A percentile compares a stretch with the other conserved stretches of the same genome.
Evolutionary conservation across 2,329 filamentous ascomycete species (phyloP).

Genomic region (Blumeria graminis): DNA sequence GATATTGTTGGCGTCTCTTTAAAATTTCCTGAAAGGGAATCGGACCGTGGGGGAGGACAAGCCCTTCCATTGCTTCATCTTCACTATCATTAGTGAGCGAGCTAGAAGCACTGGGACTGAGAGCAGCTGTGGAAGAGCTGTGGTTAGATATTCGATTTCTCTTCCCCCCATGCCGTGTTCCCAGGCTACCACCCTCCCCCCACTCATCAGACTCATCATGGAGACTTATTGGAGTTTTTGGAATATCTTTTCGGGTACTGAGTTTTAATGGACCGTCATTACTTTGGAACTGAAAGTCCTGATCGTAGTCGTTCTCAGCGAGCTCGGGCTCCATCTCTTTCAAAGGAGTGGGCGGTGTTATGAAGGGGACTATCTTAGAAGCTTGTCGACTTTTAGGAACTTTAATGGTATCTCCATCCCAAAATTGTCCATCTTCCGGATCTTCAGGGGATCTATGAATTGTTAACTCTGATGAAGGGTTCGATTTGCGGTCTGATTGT

Average conservation of each 20-base stretch:
- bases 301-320: slow-evolving; percentile 43
- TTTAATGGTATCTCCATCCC: slow-evolving; percentile 42
- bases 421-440: slow-evolving; percentile 34
- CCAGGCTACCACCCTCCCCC: slow-evolving; percentile 79
- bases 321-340: slow-evolving; percentile 14
- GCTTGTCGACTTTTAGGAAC: slow-evolving; percentile 31
- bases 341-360: slow-evolving; percentile 31
- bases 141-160: slow-evolving; percentile 57
- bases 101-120: slow-evolving; percentile 83
- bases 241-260: slow-evolving; percentile 32
- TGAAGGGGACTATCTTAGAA: slow-evolving; percentile 27
- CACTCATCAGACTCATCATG: slow-evolving; percentile 70
- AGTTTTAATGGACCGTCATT: slow-evolving; percentile 38
- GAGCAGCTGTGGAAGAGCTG: slow-evolving; percentile 66
- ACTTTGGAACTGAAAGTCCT: slow-evolving; percentile 46
- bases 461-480: slow-evolving; percentile 25
- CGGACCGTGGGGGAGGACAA: slow-evolving; percentile 62
- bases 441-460: slow-evolving; percentile 24
- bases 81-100: slow-evolving; percentile 82
- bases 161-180: slow-evolving; percentile 67
- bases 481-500: slow-evolving; percentile 9
- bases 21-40: slow-evolving; percentile 64
- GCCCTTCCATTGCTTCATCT: slow-evolving; percentile 75
- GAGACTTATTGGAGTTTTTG: slow-evolving; percentile 34
- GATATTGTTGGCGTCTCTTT: slow-evolving; percentile 40